Conservation (phyloP, 768 basidiomycete species). For the Leccinum ochraceum region DNA sequence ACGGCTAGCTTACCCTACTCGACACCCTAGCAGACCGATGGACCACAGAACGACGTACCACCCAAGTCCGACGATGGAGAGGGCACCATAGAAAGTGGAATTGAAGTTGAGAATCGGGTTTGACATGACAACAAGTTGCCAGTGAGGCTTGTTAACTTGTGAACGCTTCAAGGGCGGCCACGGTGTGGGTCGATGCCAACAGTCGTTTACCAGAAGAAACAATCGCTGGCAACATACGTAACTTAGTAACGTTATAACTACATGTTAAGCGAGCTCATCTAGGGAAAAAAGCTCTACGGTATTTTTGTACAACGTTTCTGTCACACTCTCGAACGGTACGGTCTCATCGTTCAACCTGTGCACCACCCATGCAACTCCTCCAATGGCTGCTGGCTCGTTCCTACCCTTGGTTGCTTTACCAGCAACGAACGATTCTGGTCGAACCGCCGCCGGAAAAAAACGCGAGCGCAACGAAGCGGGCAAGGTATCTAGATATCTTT, state of each 20-base stretch:
- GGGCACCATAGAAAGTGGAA: slow-evolving; percentile 10
- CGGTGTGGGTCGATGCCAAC: background rate
- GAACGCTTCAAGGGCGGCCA: background rate
- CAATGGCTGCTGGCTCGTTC: slow-evolving; percentile 69
- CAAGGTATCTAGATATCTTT: slow-evolving; percentile 47
- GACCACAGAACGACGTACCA: slow-evolving; percentile 70
- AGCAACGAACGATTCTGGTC: slow-evolving; percentile 56
- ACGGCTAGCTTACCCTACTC: slow-evolving; percentile 59
- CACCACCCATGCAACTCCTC: slow-evolving; percentile 74
- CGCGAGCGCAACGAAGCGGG: slow-evolving; percentile 45
- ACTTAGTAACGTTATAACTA: slow-evolving; percentile 3
- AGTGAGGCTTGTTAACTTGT: background rate
- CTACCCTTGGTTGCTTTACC: slow-evolving; percentile 74
- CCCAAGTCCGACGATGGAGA: slow-evolving; percentile 44
- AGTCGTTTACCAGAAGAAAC: background rate
- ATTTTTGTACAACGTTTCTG: slow-evolving; percentile 62
- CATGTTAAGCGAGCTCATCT: slow-evolving; percentile 29
- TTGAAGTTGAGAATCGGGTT: slow-evolving; percentile 6
- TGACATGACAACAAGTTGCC: slow-evolving; percentile 14
- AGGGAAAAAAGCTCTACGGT: slow-evolving; percentile 61
- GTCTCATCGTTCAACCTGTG: slow-evolving; percentile 43
- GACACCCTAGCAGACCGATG: slow-evolving; percentile 66
- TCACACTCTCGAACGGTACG: slow-evolving; percentile 53
- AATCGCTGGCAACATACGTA: slow-evolving; percentile 11
- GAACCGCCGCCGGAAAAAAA: slow-evolving; percentile 53